Evolutionary conservation across 2,329 filamentous ascomycete genomes (phyloP), one percentile per base, ranked within the genome.

Genomic region (Neofusicoccum cordaticola): DNA sequence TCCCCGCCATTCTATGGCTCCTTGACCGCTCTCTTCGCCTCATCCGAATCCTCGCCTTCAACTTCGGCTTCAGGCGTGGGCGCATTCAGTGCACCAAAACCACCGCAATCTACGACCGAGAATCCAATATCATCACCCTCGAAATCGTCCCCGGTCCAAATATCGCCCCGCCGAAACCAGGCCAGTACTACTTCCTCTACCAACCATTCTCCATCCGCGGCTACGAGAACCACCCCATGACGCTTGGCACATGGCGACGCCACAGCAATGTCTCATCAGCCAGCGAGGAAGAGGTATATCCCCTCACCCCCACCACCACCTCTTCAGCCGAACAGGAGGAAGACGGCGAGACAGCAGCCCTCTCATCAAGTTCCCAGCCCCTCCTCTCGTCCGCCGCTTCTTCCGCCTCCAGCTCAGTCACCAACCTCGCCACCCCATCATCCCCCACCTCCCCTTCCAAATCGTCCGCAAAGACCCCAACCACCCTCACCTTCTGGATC

Each of bases 191-290:
- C 68, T 84, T 81, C 65, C 71, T 85, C 11, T 83, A 84, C 63
- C 76, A 80, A 51, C 79, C 81, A 0, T 72, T 79, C 3, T 75
- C 77, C 17, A 71, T 80, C n/a, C 74, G 75, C 8, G 76, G 81
- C 3, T 85, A 80, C 73, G 80, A 85, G 62, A 84, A 78, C 60
- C 83, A 85, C 66, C 83, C 83, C 0, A 84, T 85, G 68, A 82
- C 80, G 0, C 68, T 82, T 1, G 80, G 77, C 52, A 68, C 69
- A 0, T 77, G 57, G 56, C 42, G 56, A 5, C 27, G 41, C 4
- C 31, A 60, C 42, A 37, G n/a, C 31, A 9, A 27, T 8, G 13
- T 5, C 19, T 2, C 27, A 17, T 2, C 27, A 12, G 45, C 27
- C 9, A 13, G 11, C 3, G 31, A 35, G 19, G 56, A 60, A 17